These are phyloP conservation scores for Suillus lakei DNA, from an alignment of 768 basidiomycete species.

Conservation along the genomic window DNA sequence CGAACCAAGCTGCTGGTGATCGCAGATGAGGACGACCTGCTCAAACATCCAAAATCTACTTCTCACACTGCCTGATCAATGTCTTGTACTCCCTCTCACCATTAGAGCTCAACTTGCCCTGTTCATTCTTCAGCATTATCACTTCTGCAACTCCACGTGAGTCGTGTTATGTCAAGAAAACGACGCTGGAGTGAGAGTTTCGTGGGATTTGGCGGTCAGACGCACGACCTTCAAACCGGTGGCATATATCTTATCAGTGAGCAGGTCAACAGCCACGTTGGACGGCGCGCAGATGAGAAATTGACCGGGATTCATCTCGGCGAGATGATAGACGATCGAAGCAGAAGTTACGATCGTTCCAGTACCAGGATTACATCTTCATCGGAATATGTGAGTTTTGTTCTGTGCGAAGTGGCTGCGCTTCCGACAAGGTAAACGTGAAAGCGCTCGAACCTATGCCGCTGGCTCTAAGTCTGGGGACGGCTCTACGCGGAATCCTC, in stretches of 20 bases:
- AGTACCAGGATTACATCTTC: slow-evolving; percentile 95
- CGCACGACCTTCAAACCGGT: slow-evolving; percentile 98
- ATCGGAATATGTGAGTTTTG: no score
- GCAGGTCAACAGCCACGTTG: slow-evolving; percentile 98
- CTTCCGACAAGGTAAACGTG: no score
- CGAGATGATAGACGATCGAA: slow-evolving; percentile 97
- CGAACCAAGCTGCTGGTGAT: slow-evolving; percentile 95
- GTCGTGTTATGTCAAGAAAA: slow-evolving; percentile 95
- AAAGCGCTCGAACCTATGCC: no score
- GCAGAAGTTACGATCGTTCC: slow-evolving; percentile 99
- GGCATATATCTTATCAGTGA: slow-evolving; percentile 98
- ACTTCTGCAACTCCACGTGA: slow-evolving; percentile 97
- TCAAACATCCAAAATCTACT: slow-evolving; percentile 97
- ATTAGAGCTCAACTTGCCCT: slow-evolving; percentile 94
- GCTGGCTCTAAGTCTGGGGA: no score
- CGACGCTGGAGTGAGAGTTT: slow-evolving; percentile 94
- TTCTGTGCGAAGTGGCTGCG: no score
- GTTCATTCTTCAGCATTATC: slow-evolving; percentile 96
- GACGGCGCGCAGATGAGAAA: slow-evolving; percentile 99
- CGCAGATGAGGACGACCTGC: slow-evolving; percentile 97
- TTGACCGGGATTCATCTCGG: slow-evolving; percentile 99
- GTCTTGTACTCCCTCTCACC: slow-evolving; percentile 99
- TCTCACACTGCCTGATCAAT: slow-evolving; percentile 92
- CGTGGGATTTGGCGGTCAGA: slow-evolving; percentile 96
- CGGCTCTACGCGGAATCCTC: no score